Evolutionary conservation across 495 filamentous ascomycete species (phyloP), one percentile per base, ranked within the genome.

Genomic region (Annulohypoxylon maeteangense): DNA sequence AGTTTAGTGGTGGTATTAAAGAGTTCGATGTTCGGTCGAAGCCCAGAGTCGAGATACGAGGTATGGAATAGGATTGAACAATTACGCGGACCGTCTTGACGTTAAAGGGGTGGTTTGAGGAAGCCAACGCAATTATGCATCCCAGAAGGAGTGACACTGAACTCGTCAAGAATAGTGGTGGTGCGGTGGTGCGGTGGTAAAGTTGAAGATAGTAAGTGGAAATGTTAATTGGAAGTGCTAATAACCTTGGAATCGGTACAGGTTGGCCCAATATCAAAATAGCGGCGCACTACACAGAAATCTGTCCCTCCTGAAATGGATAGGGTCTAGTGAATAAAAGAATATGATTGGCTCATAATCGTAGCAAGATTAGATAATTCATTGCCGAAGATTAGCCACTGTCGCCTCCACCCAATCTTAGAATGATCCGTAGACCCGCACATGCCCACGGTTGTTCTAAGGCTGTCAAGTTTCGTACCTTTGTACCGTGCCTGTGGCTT

Each of bases 261-360:
- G 68, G 47, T 61, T 73, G 65, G 60, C 65, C 65, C 48, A 64
- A 72, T 58, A 55, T 54, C 45, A 47, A 57, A 66, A 64, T 61
- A 66, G 56, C 31, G 29, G n/a, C 62, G 42, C 47, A 65, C 63
- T 61, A 34, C 65, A 64, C 61, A 61, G 65, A 75, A 77, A 78
- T 78, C 74, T 78, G 75, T 78, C 75, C 74, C 75, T 76, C 74
- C 74, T 76, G 62, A 70, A 72, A 61, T 56, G 50, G 50, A 68
- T 69, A 60, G 66, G 68, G 68, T 22, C 62, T 54, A 27, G 1
- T 31, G 45, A 50, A 47, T 55, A 7, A 20, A 20, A 12, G 4
- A 8, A 34, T 36, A 8, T 68, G 60, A 72, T 72, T 72, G 70
- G 70, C 14, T 40, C 1, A 57, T 2, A 50, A 8, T 10, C 23